phyloP scores from a whole-genome alignment of 2,329 filamentous ascomycete species.

The Fusarium camptoceras region DNA sequence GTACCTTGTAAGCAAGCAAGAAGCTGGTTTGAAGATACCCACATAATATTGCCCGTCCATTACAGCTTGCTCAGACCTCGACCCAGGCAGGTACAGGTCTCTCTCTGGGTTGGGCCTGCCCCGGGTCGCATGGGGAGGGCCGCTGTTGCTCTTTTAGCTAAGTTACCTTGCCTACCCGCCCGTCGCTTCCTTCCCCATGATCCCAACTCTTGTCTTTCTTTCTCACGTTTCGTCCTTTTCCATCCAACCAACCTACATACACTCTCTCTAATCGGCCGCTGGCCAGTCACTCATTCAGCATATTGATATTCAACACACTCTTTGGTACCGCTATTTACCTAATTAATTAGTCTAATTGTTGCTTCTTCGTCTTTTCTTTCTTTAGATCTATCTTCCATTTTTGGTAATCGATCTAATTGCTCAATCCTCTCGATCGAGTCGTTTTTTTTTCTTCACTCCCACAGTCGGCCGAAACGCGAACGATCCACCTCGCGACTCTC shows the following conservation, averaged over 20 bases:
- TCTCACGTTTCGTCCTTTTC: constrained; percentile 39
- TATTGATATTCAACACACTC: constrained; percentile 41
- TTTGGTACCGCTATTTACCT: constrained; percentile 20
- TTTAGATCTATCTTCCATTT: constrained; percentile 24
- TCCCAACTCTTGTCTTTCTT: constrained; percentile 40
- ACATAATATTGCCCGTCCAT: constrained; percentile 11
- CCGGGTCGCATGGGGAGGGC: constrained; percentile 41
- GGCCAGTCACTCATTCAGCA: constrained; percentile 46
- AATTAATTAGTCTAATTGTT: constrained; percentile 28
- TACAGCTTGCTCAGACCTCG: constrained; percentile 16
- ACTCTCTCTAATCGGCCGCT: constrained; percentile 46
- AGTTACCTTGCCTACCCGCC: constrained; percentile 45
- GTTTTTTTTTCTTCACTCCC: constrained; percentile 10
- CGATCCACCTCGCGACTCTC: constrained; percentile 36
- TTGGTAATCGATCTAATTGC: constrained; percentile 24
- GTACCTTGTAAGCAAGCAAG: constrained; percentile 10
- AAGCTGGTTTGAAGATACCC: constrained; percentile 25
- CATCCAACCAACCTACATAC: constrained; percentile 42
- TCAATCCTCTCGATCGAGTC: constrained; percentile 27
- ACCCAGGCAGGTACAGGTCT: constrained; percentile 21
- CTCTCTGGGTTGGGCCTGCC: constrained; percentile 29
- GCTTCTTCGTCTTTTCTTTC: constrained; percentile 28
- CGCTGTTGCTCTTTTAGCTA: constrained; percentile 39
- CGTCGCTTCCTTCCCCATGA: constrained; percentile 43
- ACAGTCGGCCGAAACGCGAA: constrained; percentile 26